Conservation (phyloP, 129 eudicot species). For the Flaveria bidentis region DNA sequence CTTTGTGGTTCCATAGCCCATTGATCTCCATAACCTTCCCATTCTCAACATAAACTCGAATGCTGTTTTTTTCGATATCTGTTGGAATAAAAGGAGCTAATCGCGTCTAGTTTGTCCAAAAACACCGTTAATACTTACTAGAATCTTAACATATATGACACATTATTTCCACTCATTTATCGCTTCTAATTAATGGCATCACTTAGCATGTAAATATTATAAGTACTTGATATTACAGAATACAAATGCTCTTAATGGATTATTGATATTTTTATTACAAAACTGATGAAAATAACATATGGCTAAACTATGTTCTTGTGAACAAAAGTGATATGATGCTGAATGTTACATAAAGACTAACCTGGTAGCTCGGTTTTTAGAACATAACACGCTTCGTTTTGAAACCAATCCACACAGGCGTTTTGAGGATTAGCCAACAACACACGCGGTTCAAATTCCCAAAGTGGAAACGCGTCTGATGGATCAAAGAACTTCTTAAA, state of each 20-base stretch:
- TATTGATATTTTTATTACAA: neutral
- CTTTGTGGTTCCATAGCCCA: slow-evolving; percentile 52
- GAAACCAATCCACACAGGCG: slow-evolving; percentile 62
- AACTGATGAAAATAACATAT: neutral
- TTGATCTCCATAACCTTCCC: slow-evolving; percentile 72
- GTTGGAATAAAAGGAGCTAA: slow-evolving; percentile 22
- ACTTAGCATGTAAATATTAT: neutral
- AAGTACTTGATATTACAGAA: neutral
- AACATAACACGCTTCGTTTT: slow-evolving; percentile 52
- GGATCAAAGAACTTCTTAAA: slow-evolving; percentile 89
- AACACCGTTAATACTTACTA: neutral
- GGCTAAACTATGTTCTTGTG: neutral
- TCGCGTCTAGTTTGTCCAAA: neutral
- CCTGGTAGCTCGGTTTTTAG: slow-evolving; percentile 68
- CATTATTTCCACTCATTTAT: neutral
- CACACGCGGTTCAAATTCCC: slow-evolving; percentile 77
- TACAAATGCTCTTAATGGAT: neutral
- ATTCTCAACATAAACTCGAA: slow-evolving; percentile 54
- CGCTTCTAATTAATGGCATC: neutral
- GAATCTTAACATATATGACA: no score
- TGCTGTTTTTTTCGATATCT: slow-evolving; percentile 38
- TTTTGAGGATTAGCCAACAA: slow-evolving; percentile 42
- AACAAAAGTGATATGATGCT: neutral
- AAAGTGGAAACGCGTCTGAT: slow-evolving; percentile 83
- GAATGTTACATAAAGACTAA: slow-evolving; percentile 25